These are phyloP conservation scores for Candolleomyces eurysporus DNA, from an alignment of 768 basidiomycete genomes.

Conservation along the genomic window DNA sequence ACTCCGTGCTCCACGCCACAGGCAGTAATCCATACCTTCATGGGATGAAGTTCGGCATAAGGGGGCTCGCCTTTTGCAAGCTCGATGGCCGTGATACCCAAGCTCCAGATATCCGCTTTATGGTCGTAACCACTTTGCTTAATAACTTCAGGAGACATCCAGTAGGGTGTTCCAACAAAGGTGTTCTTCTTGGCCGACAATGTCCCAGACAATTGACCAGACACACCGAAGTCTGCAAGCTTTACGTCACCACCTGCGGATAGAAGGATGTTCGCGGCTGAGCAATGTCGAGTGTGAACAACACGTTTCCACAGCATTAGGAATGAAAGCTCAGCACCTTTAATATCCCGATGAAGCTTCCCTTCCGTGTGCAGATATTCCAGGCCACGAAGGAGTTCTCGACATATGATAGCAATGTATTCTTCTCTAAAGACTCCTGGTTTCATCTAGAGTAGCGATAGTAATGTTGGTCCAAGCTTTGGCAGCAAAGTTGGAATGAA, in stretches of 20 bases:
- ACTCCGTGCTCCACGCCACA: not conserved
- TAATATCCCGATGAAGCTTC: conserved; percentile 98
- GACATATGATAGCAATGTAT: conserved; percentile 95
- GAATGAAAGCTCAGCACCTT: conserved; percentile 55
- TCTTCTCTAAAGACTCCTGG: conserved; percentile 97
- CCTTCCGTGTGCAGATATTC: conserved; percentile 96
- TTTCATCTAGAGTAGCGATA: conserved; percentile 73
- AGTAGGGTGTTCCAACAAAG: conserved; percentile 96
- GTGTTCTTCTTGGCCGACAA: conserved; percentile 96
- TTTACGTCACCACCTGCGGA: conserved; percentile 95
- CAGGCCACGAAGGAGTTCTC: conserved; percentile 87
- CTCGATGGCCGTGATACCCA: conserved; percentile 97
- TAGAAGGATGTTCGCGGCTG: conserved; percentile 92
- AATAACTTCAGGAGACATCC: conserved; percentile 99
- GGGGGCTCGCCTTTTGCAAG: conserved; percentile 97
- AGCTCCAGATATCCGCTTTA: conserved; percentile 98
- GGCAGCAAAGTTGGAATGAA: not conserved
- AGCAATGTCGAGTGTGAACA: conserved; percentile 4
- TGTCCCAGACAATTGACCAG: conserved; percentile 92
- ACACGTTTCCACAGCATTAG: not conserved
- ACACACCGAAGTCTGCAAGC: conserved; percentile 97
- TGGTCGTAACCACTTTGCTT: conserved; percentile 99
- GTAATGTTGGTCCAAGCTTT: conserved; percentile 11
- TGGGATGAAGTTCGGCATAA: conserved; percentile 96
- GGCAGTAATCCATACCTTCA: conserved; percentile 71